These are phyloP conservation scores for Gloeopeniophorella convolvens DNA, from an alignment of 768 basidiomycete genomes.

Conservation along the genomic window DNA sequence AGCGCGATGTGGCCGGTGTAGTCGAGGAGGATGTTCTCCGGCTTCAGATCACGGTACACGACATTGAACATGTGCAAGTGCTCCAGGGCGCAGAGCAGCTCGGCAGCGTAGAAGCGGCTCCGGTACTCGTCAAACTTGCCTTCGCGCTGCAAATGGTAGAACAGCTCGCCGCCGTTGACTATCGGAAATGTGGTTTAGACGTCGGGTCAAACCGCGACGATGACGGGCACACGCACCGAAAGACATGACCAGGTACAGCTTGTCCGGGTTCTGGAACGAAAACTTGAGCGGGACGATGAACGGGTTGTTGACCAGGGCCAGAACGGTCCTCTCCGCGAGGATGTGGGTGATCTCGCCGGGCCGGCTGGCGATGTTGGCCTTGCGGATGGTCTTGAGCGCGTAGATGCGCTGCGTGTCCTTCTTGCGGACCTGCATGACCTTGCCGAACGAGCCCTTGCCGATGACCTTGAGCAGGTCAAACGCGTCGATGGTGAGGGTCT, in stretches of 20 bases:
- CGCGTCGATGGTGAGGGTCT: slow-evolving; percentile 87
- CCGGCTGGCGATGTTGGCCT: slow-evolving; percentile 94
- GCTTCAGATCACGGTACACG: slow-evolving; percentile 96
- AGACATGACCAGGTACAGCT: slow-evolving; percentile 95
- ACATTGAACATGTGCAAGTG: slow-evolving; percentile 98
- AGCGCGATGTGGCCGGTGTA: slow-evolving; percentile 97
- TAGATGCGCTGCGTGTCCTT: slow-evolving; percentile 98
- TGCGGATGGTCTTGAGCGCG: slow-evolving; percentile 96
- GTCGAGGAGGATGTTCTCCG: slow-evolving; percentile 95
- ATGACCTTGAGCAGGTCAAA: slow-evolving; percentile 98
- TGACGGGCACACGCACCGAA: slow-evolving; percentile 52
- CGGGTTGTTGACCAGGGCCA: slow-evolving; percentile 95
- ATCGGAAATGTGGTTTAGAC: slow-evolving; percentile 2
- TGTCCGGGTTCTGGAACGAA: slow-evolving; percentile 97
- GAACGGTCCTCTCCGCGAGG: slow-evolving; percentile 91
- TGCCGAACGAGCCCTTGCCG: slow-evolving; percentile 96
- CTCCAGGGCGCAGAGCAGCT: slow-evolving; percentile 89
- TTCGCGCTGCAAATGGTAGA: slow-evolving; percentile 95
- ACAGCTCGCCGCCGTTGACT: slow-evolving; percentile 97
- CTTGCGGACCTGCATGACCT: slow-evolving; percentile 99
- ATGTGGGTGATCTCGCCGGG: slow-evolving; percentile 98
- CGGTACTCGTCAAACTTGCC: slow-evolving; percentile 93
- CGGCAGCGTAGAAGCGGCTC: slow-evolving; percentile 97
- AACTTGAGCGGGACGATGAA: slow-evolving; percentile 99
- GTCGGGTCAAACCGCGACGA: background rate